Evolutionary conservation across 2,329 filamentous ascomycete species (phyloP).

Genomic region (Colletotrichum incanum): DNA sequence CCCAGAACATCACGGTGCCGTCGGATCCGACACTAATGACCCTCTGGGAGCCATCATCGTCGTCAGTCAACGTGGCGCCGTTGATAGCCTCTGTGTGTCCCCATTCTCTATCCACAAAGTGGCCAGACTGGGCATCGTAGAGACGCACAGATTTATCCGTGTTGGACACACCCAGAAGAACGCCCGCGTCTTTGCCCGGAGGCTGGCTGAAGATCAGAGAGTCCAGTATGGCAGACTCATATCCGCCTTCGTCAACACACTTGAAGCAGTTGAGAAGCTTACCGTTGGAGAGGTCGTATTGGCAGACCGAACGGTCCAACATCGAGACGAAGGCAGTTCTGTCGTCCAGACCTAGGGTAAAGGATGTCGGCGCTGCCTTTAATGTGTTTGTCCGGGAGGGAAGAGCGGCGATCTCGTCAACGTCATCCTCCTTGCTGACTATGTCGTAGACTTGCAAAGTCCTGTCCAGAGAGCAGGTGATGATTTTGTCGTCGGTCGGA

Average conservation of each 20-base stretch:
- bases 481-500: constrained; percentile 80
- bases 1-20: constrained; percentile 88
- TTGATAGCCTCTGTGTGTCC: constrained; percentile 96
- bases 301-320: constrained; percentile 72
- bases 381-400: constrained; percentile 84
- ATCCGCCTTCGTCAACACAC: constrained; percentile 83
- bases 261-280: constrained; percentile 83
- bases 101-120: constrained; percentile 89
- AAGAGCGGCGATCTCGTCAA: constrained; percentile 81
- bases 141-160: constrained; percentile 96
- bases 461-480: constrained; percentile 91
- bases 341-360: constrained; percentile 78
- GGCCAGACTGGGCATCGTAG: constrained; percentile 85
- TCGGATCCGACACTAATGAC: constrained; percentile 84
- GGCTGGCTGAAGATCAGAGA: constrained; percentile 78
- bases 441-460: constrained; percentile 88
- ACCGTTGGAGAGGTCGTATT: constrained; percentile 77
- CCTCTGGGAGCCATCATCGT: constrained; percentile 68
- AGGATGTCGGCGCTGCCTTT: constrained; percentile 89
- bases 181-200: constrained; percentile 69
- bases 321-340: constrained; percentile 72
- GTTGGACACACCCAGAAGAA: constrained; percentile 90
- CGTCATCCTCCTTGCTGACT: constrained; percentile 77
- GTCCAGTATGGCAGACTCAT: constrained; percentile 87
- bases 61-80: constrained; percentile 81